A percentile compares a stretch with the other conserved stretches of the same genome.
Evolutionary conservation across 805 yeast species (phyloP).

Genomic region (Candida coquimbonensis): DNA sequence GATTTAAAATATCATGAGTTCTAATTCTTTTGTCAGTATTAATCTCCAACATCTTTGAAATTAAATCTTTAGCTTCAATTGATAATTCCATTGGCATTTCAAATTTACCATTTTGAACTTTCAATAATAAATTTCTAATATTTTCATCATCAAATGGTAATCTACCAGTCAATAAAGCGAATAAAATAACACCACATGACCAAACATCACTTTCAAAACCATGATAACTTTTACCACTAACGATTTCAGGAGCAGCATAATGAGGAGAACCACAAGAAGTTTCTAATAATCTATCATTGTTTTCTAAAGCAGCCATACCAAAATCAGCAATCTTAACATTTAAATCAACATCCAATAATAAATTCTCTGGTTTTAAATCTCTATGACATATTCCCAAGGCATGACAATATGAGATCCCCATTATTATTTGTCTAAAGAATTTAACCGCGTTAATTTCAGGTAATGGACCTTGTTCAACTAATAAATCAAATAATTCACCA

Average conservation of each 20-base stretch:
- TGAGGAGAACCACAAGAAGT: slow-evolving; percentile 87
- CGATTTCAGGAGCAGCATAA: slow-evolving; percentile 85
- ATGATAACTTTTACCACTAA: slow-evolving; percentile 68
- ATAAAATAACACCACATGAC: slow-evolving; percentile 82
- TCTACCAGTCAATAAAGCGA: slow-evolving; percentile 74
- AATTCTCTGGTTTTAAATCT: slow-evolving; percentile 77
- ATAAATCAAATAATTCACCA: slow-evolving; percentile 75
- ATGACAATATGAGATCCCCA: slow-evolving; percentile 78
- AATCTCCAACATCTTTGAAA: slow-evolving; percentile 57
- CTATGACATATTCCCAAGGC: slow-evolving; percentile 76
- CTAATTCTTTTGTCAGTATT: slow-evolving; percentile 67
- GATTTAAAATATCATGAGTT: slow-evolving; percentile 59
- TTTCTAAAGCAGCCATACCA: slow-evolving; percentile 85
- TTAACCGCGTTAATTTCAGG: slow-evolving; percentile 68
- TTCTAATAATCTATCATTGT: slow-evolving; percentile 60
- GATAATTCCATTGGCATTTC: slow-evolving; percentile 65
- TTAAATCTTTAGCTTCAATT: slow-evolving; percentile 59
- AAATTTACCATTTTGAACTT: slow-evolving; percentile 70
- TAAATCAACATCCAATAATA: slow-evolving; percentile 56
- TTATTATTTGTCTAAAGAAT: slow-evolving; percentile 69
- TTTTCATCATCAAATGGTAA: slow-evolving; percentile 81
- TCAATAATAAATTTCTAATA: slow-evolving; percentile 59
- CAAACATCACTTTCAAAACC: slow-evolving; percentile 84
- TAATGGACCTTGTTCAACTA: slow-evolving; percentile 62
- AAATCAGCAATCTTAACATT: slow-evolving; percentile 79